phyloP scores from a whole-genome alignment of 2,329 filamentous ascomycete species.

The Furcasterigmium sp. region DNA sequence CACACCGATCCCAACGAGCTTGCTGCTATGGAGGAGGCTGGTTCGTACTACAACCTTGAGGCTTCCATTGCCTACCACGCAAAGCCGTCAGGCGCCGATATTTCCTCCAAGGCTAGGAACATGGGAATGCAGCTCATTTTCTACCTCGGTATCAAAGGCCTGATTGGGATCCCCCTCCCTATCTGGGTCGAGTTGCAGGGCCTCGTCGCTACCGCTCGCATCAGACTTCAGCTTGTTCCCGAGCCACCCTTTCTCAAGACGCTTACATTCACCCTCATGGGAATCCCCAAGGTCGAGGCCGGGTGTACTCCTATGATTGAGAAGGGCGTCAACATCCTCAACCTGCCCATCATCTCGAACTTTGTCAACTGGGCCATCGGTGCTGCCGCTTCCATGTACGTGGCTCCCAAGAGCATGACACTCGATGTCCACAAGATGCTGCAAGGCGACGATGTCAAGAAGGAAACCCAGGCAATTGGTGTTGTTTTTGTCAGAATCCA shows the following conservation, averaged over 20 bases:
- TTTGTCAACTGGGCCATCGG: constrained; percentile 96
- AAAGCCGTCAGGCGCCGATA: constrained; percentile 62
- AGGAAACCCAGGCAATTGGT: constrained; percentile 80
- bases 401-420: constrained; percentile 90
- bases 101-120: constrained; percentile 76
- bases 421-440: constrained; percentile 88
- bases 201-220: constrained; percentile 63
- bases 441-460: constrained; percentile 85
- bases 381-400: constrained; percentile 82
- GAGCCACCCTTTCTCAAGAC: constrained; percentile 91
- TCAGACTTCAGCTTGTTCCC: constrained; percentile 71
- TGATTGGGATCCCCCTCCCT: constrained; percentile 84
- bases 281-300: constrained; percentile 81
- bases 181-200: constrained; percentile 77
- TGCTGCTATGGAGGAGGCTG: constrained; percentile 83
- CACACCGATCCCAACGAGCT: constrained; percentile 79
- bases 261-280: constrained; percentile 91
- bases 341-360: constrained; percentile 87
- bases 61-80: constrained; percentile 76
- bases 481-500: constrained; percentile 92
- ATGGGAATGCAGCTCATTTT: constrained; percentile 72
- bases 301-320: constrained; percentile 92
- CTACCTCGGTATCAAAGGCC: constrained; percentile 82
- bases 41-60: constrained; percentile 82
- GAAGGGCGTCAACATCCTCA: constrained; percentile 83